Conservation (phyloP, 768 basidiomycete genomes). For the Mycena galopus region DNA sequence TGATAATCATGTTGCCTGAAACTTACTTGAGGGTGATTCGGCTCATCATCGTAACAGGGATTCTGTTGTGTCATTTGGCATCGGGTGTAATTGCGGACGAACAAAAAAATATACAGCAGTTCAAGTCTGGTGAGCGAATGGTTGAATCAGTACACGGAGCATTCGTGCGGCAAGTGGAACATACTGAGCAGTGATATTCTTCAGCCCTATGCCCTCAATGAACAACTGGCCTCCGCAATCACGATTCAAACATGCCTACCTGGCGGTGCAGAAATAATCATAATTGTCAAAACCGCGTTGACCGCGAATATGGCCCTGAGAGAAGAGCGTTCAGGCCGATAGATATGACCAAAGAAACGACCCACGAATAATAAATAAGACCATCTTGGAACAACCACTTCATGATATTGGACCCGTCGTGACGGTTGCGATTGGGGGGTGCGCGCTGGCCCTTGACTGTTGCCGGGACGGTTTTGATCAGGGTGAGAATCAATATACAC, state of each 20-base stretch:
- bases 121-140: conserved; percentile 43
- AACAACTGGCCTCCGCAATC: neutral
- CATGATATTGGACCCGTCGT: conserved; percentile 53
- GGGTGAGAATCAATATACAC: conserved; percentile 53
- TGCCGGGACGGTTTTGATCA: conserved; percentile 53
- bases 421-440: neutral
- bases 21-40: conserved; percentile 36
- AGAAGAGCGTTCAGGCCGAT: neutral
- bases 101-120: conserved; percentile 53
- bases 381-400: conserved; percentile 60
- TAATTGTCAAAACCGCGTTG: conserved; percentile 56
- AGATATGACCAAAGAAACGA: neutral
- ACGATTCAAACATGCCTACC: neutral
- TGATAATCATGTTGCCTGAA: conserved; percentile 39
- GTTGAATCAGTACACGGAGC: neutral
- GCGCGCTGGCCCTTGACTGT: neutral
- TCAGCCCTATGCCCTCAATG: conserved; percentile 43
- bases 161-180: conserved; percentile 31
- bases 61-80: no score
- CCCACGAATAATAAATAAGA: conserved; percentile 59
- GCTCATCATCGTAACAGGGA: neutral
- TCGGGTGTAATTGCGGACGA: neutral
- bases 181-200: conserved; percentile 63
- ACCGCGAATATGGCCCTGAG: conserved; percentile 60
- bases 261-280: conserved; percentile 60